Base-by-base conservation (phyloP, 208 protist genomes). In the Vickermania ingenoplastis region DNA sequence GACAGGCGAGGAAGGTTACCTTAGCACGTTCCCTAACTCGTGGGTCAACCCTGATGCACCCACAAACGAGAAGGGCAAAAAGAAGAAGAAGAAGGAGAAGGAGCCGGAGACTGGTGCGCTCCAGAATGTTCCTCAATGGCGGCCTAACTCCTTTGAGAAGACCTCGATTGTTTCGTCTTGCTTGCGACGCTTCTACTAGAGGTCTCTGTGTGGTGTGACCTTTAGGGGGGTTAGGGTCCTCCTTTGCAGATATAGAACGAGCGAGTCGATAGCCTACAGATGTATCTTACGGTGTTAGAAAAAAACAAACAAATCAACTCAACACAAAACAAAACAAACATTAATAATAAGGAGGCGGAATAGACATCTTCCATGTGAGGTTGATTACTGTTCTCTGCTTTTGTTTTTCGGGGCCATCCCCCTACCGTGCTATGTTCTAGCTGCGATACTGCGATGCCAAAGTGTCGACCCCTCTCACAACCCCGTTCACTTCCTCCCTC, bases 131-230 rank as follows among this genome's bases (percentile, higher is more conserved):
- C 71, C 31, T 22, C 79, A 79, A 50, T 94, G 87, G 84, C 91
- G 76, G 66, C 83, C 87, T 0, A 90, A 90, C 53, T 83, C 83
- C 17, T 86, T 85, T 58, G 73, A 59, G 28, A 86, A 89, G 52
- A 79, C 69, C 26, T 82, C 81, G n/a, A 61, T 94, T 1, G 60
- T 91, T 2, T 82, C 81, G 13, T 94, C 87, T 0, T 89, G 79
- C 57, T 75, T 94, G 41, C 81, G 79, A 3, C 68, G 74, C 48
- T 94, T 94, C 58, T 89, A 94, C 56, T 93, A n/a, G n/a, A n/a
- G n/a, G n/a, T n/a, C n/a, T n/a, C n/a, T n/a, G n/a, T n/a, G n/a
- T n/a, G n/a, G n/a, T n/a, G n/a, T n/a, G n/a, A n/a, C n/a, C n/a
- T n/a, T n/a, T n/a, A n/a, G n/a, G n/a, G n/a, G n/a, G n/a, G n/a